Evolutionary conservation across 176 grass and related monocot species (phyloP).

Genomic region (Oryza punctata): DNA sequence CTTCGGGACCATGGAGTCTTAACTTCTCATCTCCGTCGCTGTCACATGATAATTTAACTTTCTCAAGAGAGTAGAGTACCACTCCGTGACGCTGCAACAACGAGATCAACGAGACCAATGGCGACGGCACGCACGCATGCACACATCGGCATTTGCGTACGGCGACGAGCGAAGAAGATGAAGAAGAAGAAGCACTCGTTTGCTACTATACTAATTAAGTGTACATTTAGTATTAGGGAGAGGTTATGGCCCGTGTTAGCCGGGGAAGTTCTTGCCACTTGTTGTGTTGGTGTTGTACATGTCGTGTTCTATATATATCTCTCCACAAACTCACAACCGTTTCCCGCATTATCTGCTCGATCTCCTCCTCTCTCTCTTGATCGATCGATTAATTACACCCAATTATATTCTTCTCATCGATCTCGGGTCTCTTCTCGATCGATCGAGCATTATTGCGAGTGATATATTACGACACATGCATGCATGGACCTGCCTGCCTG

Average conservation of each 20-base stretch:
- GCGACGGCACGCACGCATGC: neutral
- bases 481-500: neutral
- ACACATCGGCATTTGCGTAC: conserved; percentile 15
- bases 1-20: neutral
- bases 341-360: conserved; percentile 33
- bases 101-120: neutral
- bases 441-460: neutral
- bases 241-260: conserved; percentile 40
- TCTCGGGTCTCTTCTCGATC: neutral
- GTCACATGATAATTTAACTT: neutral
- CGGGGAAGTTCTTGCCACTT: conserved; percentile 36
- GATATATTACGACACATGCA: neutral
- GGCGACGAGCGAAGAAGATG: neutral
- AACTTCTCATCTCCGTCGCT: neutral
- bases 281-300: neutral
- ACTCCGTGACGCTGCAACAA: neutral
- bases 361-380: neutral
- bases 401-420: too few species aligned
- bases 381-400: neutral
- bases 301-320: conserved; percentile 36
- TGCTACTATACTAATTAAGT: neutral
- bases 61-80: neutral
- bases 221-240: too few species aligned
- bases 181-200: neutral
- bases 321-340: conserved; percentile 26